Conservation (phyloP, 805 yeast genomes). For the Wickerhamiella sorbophila region DNA sequence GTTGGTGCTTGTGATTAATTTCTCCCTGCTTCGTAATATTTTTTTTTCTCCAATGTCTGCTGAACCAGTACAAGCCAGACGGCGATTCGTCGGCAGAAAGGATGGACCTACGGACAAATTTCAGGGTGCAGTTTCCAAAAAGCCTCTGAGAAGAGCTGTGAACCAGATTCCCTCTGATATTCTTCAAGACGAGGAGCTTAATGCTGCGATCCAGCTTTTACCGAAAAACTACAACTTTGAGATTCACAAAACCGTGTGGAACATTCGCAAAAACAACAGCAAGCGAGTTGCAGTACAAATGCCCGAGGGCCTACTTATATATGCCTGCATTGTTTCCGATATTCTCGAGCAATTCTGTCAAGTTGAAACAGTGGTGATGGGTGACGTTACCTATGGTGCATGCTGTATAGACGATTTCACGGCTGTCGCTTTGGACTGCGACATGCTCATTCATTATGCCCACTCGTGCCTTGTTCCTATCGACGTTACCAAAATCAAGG, state of each 20-base stretch:
- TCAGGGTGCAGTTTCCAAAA: slow-evolving; percentile 17
- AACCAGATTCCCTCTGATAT: slow-evolving; percentile 86
- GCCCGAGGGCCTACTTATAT: slow-evolving; percentile 92
- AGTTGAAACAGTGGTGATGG: slow-evolving; percentile 88
- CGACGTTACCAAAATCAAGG: slow-evolving; percentile 80
- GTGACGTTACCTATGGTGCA: slow-evolving; percentile 97
- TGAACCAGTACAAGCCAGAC: slow-evolving; percentile 20
- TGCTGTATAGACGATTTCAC: slow-evolving; percentile 96
- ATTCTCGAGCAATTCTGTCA: slow-evolving; percentile 81
- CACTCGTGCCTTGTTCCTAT: slow-evolving; percentile 95
- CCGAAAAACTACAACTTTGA: slow-evolving; percentile 94
- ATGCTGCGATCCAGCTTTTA: slow-evolving; percentile 62
- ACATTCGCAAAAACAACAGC: slow-evolving; percentile 58
- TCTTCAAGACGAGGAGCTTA: slow-evolving; percentile 62
- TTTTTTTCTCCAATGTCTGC: neutral
- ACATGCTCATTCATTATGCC: slow-evolving; percentile 89
- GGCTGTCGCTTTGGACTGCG: slow-evolving; percentile 85
- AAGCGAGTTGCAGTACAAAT: slow-evolving; percentile 84
- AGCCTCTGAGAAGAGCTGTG: slow-evolving; percentile 31
- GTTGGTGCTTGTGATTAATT: too few species aligned
- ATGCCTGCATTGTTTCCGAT: slow-evolving; percentile 79
- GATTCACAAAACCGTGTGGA: slow-evolving; percentile 92
- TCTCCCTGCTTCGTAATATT: neutral
- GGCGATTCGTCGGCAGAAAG: slow-evolving; percentile 49
- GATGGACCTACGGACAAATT: slow-evolving; percentile 9